phyloP scores from a whole-genome alignment of 495 filamentous ascomycete genomes.

The Penicillium soppii region DNA sequence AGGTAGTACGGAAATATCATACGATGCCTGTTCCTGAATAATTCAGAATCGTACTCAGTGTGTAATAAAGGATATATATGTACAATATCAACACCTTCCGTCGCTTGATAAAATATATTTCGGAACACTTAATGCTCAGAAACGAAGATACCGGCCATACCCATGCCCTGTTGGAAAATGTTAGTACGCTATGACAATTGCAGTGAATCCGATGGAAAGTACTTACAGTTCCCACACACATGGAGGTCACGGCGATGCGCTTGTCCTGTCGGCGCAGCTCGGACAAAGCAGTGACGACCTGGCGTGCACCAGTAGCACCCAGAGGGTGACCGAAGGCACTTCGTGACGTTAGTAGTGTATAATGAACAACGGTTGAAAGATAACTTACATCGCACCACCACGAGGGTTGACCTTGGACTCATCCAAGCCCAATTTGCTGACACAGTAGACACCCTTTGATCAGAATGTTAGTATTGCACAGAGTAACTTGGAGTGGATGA shows the following conservation, averaged over 20 bases:
- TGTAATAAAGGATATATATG: constrained; percentile 1
- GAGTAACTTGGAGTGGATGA: not conserved
- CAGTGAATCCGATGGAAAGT: not conserved
- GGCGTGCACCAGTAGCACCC: constrained; percentile 73
- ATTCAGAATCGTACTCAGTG: not conserved
- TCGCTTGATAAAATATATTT: not conserved
- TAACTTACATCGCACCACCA: constrained; percentile 66
- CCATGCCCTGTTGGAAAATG: constrained; percentile 45
- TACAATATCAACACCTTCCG: not conserved
- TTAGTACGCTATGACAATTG: constrained; percentile 1
- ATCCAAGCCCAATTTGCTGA: constrained; percentile 72
- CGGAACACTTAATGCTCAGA: constrained; percentile 42
- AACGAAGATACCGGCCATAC: constrained; percentile 55
- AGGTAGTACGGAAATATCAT: not conserved
- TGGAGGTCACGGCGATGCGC: constrained; percentile 78
- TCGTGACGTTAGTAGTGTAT: constrained; percentile 2
- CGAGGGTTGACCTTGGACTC: constrained; percentile 85
- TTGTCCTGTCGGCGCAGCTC: constrained; percentile 75
- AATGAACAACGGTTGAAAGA: not conserved
- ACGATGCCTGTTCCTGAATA: too few species aligned
- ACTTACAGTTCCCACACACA: constrained; percentile 79
- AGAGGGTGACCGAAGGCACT: constrained; percentile 79
- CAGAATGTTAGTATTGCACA: constrained; percentile 7
- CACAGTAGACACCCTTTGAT: constrained; percentile 72
- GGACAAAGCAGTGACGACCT: constrained; percentile 81